These are phyloP conservation scores for Huntiella abstrusa DNA, from an alignment of 2,329 filamentous ascomycete species.

Conservation along the genomic window DNA sequence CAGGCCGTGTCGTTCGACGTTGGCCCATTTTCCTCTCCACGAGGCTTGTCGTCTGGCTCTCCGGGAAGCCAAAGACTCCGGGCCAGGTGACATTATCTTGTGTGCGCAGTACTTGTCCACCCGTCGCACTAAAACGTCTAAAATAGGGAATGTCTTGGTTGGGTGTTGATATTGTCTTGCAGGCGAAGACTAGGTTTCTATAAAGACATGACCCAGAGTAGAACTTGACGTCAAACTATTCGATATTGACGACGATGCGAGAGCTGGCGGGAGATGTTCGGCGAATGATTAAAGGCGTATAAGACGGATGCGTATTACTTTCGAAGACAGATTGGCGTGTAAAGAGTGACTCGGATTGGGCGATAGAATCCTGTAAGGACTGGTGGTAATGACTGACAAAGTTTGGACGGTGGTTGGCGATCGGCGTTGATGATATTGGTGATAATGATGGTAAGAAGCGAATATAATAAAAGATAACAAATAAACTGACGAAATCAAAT, in stretches of 20 bases:
- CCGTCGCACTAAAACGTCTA: too few species aligned
- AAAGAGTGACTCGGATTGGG: not conserved
- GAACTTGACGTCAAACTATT: not conserved
- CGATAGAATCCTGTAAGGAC: not conserved
- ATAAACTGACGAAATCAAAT: not conserved
- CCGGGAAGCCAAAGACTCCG: slow-evolving; percentile 5
- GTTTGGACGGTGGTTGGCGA: not conserved
- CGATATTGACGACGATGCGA: not conserved
- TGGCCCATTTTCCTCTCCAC: slow-evolving; percentile 6
- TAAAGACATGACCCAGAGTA: slow-evolving; percentile 5
- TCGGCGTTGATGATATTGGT: not conserved
- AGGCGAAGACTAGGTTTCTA: slow-evolving; percentile 1
- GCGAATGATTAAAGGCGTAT: not conserved
- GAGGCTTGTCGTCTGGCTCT: slow-evolving; percentile 6
- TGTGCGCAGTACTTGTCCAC: not conserved
- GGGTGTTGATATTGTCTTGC: slow-evolving; percentile 1
- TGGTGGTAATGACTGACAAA: too few species aligned
- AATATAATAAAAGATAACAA: not conserved
- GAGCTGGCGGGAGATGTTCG: not conserved
- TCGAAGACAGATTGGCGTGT: not conserved
- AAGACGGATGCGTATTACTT: not conserved
- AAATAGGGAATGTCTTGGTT: too few species aligned
- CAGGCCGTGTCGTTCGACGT: slow-evolving; percentile 6
- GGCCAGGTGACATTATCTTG: slow-evolving; percentile 4
- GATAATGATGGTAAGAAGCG: not conserved